Base-by-base conservation (phyloP, 495 filamentous ascomycete species). In the Aspergillus egyptiacus region DNA sequence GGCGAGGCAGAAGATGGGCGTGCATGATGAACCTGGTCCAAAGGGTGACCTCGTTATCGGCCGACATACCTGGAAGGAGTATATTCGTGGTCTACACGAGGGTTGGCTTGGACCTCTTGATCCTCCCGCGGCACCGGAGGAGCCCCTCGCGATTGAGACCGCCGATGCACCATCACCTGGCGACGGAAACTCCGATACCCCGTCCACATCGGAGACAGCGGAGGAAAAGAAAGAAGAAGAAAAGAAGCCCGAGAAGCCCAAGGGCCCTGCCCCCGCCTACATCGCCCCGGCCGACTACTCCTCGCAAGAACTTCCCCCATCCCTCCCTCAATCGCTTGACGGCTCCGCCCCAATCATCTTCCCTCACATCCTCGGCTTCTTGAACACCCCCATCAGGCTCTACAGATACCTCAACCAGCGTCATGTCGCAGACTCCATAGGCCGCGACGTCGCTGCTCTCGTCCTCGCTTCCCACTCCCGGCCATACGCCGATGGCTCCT, bases 1-100 rank as follows among this genome's bases (percentile, higher is more conserved):
- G 17, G 68, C 75, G 48, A 76, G 86, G 54, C 69, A 69, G 60
- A 76, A 61, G 42, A 76, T 76, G 17, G 84, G 82, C 18, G 79
- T 91, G 9, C 66, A 59, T 14, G 81, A 90, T 18, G 90, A 81
- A 61, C 75, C 82, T 2, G 90, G 87, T 9, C 71, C 85, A 2
- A 73, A 76, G 50, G 90, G 91, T 19, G 91, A 96, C 62, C 72
- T 99, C 38, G 80, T 97, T 4, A 81, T 99, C 52, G 93, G 94
- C 5, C 75, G 93, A 50, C 84, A 96, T 61, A 85, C 91, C 7
- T 99, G 93, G 93, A 97, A 96, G 68, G 93, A 99, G 68, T 99
- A 96, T 66, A 69, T 97, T 8, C 79, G 89, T 20, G 93, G 93
- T 20, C 56, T 96, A 48, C 93, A 99, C 53, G 93, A 99, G 60